A percentile compares a stretch with the other conserved stretches of the same genome.
Evolutionary conservation across 306 rosid genomes (phyloP).

Genomic region (Acacia crassicarpa): DNA sequence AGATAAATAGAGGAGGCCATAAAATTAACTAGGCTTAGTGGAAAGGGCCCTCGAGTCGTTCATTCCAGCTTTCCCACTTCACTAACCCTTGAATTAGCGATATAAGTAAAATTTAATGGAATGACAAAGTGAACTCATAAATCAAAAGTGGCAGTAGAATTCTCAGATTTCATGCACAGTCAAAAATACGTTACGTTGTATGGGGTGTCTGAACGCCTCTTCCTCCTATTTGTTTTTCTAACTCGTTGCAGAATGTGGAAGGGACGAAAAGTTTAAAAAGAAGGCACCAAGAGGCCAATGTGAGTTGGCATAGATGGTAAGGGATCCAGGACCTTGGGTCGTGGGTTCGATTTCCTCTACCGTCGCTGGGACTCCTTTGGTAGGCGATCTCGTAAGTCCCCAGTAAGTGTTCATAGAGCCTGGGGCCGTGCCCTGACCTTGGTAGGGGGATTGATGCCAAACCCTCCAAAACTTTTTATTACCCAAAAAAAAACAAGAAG

Average conservation of each 20-base stretch:
- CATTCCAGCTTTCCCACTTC: background rate
- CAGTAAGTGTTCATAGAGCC: too few relatives aligned
- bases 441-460: too few relatives aligned
- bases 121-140: background rate
- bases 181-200: too few relatives aligned
- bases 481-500: too few relatives aligned
- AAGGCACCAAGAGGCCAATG: background rate
- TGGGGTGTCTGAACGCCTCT: background rate
- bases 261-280: background rate
- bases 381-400: too few relatives aligned
- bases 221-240: background rate
- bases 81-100: background rate
- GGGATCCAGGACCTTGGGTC: too few relatives aligned
- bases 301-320: too few relatives aligned
- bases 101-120: background rate
- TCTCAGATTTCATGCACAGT: background rate
- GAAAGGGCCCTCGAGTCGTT: background rate
- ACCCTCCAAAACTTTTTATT: too few relatives aligned
- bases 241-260: background rate
- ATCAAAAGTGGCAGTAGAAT: background rate
- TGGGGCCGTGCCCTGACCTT: too few relatives aligned
- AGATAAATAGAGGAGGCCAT: background rate
- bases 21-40: background rate
- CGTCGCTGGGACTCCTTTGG: too few relatives aligned
- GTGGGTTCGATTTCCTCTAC: too few relatives aligned